Evolutionary conservation across 495 filamentous ascomycete genomes (phyloP), one percentile per base, ranked within the genome.

Genomic region (Aspergillus nanangensis): DNA sequence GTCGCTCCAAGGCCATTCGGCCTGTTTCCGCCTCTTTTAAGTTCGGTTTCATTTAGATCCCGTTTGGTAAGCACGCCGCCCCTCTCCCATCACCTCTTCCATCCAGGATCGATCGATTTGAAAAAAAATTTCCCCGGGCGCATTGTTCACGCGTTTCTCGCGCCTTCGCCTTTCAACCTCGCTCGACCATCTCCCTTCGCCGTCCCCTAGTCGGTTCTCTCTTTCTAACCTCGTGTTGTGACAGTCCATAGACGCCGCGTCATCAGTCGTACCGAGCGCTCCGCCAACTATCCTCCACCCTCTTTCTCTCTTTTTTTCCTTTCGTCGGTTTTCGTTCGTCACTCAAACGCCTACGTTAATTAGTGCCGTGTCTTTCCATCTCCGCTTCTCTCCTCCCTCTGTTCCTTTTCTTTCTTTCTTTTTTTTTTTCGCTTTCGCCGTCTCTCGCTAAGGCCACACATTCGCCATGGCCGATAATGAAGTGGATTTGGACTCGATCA

Each of bases 401-500:
- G 60, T 66, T 53, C 59, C 45, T 41, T 50, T 56, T 57, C 52
- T 48, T 58, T 55, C 52, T 44, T 48, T 63, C 51, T 39, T 50
- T 51, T 44, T 33, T 45, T 60, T 47, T 58, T 52, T 56, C 48
- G 38, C 53, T 58, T 55, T 41, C 47, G 41, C 21, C 46, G 49
- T 57, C 41, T 55, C 40, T 60, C 53, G 43, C 60, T 66, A 60
- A 50, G 57, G 51, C 53, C 63, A 62, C 58, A 53, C n/a, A n/a
- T n/a, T 68, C 65, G 68, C 64, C 61, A 98, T 98, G 93, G 91
- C 94, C 73, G 94, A 97, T 73, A 81, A 90, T 70, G 93, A 98
- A 67, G 91, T 97, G 68, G 94, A 98, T 74, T 79, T 98, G 73
- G 94, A 98, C 67, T 96, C 93, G 57, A 95, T 98, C 78, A 98